Base-by-base conservation (phyloP, 441 rosid species). In the Populus hybrid region DNA sequence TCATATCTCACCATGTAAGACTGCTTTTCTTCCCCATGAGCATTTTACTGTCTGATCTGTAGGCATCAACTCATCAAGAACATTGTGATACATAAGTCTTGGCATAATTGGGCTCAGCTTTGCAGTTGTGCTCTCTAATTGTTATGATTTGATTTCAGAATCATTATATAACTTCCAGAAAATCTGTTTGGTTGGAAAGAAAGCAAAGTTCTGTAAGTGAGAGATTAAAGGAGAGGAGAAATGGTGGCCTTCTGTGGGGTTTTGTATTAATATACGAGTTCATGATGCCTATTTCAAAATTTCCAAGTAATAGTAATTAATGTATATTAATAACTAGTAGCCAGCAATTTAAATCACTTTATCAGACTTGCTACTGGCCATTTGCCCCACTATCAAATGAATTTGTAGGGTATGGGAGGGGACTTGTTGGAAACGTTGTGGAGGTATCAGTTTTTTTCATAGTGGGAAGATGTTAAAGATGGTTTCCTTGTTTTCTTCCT, bases 1-100 rank as follows among this genome's bases (percentile, higher is more conserved):
- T 78, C 94, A 86, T 83, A 82, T 93, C 67, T 78, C 93, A 78
- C 82, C 87, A 74, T 80, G 99, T 96, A 91, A 86, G 93, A 77
- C 75, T 84, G 46, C 74, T 75, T 79, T 79, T 67, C 28, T 30
- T 50, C 34, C 0, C 2, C 14, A 3, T 61, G 72, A 50, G 30
- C 73, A 34, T 75, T 38, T 70, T 77, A 53, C 16, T 40, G 35
- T 73, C 57, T n/a, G 35, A n/a, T 69, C 8, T 69, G 23, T 36
- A 21, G 32, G 30, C 7, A 53, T 53, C 2, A 0, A 16, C 61
- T 53, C n/a, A 53, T 53, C 61, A 53, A 53, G n/a, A 53, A 16
- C n/a, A 1, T 1, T 6, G 21, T 50, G 20, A 50, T 53, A 18
- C 21, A 53, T 53, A 53, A 53, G 20, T 50, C 3, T 16, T 1